Evolutionary conservation across 495 filamentous ascomycete species (phyloP).

Genomic region (Annulohypoxylon maeteangense): DNA sequence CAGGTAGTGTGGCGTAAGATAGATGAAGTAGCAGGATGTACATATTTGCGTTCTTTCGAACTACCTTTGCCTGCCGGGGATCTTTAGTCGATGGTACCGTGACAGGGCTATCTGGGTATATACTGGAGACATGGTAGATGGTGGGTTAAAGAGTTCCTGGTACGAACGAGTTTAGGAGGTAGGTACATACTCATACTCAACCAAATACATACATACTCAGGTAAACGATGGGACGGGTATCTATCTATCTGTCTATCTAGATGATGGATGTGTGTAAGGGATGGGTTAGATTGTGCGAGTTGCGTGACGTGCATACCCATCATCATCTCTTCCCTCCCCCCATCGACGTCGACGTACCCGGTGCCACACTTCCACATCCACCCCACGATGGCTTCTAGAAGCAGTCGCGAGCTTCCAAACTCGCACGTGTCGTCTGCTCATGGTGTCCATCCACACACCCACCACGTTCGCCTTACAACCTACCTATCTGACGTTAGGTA

Average conservation of each 20-base stretch:
- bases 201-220: neutral
- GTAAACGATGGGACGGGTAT: neutral
- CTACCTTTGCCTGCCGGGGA: neutral
- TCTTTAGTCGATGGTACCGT: neutral
- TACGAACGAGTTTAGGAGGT: neutral
- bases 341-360: neutral
- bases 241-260: neutral
- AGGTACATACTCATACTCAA: neutral
- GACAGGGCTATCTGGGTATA: neutral
- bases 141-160: neutral
- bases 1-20: neutral
- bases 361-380: neutral
- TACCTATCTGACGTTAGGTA: conserved; percentile 1
- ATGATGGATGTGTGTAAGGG: neutral
- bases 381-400: conserved; percentile 22
- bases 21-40: neutral
- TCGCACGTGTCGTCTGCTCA: neutral
- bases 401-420: conserved; percentile 10
- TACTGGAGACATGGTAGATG: neutral
- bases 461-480: neutral
- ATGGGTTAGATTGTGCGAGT: neutral
- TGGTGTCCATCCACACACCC: neutral
- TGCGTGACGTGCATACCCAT: neutral
- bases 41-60: neutral
- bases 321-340: neutral